Conservation (phyloP, 78 protist genomes). For the Dictyostelium intermedium region DNA sequence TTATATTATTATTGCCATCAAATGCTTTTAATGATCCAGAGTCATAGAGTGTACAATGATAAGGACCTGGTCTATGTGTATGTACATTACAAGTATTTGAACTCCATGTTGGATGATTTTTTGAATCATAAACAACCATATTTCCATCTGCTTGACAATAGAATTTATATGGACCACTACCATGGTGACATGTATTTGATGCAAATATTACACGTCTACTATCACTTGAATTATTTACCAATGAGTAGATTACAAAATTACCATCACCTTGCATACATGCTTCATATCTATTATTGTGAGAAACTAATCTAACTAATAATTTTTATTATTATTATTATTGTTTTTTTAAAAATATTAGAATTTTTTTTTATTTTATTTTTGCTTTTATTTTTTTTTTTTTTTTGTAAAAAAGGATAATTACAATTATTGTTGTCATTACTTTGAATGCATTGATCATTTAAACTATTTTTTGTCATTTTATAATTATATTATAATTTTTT, state of each 20-base stretch:
- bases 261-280: constrained; percentile 20
- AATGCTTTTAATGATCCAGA: background rate
- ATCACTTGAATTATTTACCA: background rate
- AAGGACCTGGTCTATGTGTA: background rate
- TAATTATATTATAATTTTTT: too few relatives aligned
- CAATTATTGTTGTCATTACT: background rate
- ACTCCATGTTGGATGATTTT: constrained; percentile 26
- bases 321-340: too few relatives aligned
- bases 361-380: too few relatives aligned
- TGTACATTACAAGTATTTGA: background rate
- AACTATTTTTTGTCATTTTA: background rate
- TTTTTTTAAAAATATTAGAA: too few relatives aligned
- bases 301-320: background rate
- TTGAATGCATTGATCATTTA: background rate
- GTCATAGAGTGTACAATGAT: background rate
- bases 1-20: background rate
- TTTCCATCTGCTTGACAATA: constrained; percentile 47
- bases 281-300: background rate
- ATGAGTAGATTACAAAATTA: constrained; percentile 35
- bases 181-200: background rate
- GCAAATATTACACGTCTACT: background rate
- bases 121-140: constrained; percentile 2
- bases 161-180: background rate
- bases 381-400: too few relatives aligned
- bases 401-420: too few relatives aligned